Evolutionary conservation across 129 eudicot genomes (phyloP).

Genomic region (Helichrysum umbraculigerum): DNA sequence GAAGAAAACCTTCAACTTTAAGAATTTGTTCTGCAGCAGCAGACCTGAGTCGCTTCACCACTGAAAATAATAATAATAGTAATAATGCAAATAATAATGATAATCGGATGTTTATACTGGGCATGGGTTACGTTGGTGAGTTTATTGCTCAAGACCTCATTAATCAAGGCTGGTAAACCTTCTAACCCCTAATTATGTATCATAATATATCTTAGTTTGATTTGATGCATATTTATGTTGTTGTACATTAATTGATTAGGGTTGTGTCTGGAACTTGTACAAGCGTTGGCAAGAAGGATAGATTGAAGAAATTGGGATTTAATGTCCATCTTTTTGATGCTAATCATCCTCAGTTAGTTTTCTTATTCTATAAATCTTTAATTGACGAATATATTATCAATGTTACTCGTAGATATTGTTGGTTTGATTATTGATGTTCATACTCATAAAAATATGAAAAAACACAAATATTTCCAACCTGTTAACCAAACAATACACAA

Average conservation of each 20-base stretch:
- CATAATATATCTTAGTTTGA: too few relatives aligned
- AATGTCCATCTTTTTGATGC: constrained; percentile 61
- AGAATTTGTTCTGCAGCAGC: constrained; percentile 15
- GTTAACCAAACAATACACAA: background rate
- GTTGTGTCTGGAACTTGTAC: constrained; percentile 83
- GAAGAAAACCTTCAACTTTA: constrained; percentile 6
- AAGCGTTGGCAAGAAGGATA: constrained; percentile 50
- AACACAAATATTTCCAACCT: too few relatives aligned
- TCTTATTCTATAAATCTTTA: background rate
- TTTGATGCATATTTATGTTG: background rate
- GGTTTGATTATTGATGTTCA: background rate
- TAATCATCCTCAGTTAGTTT: constrained; percentile 63
- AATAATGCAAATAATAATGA: background rate
- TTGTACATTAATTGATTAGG: constrained; percentile 38
- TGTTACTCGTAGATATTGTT: constrained; percentile 1
- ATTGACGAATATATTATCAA: background rate
- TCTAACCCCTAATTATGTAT: background rate
- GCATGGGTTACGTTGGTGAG: constrained; percentile 87
- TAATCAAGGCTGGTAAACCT: constrained; percentile 63
- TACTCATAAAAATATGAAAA: too few relatives aligned
- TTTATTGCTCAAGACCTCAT: constrained; percentile 67
- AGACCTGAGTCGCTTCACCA: constrained; percentile 11
- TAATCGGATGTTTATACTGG: constrained; percentile 75
- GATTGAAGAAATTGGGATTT: constrained; percentile 61
- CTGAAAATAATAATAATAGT: background rate